Evolutionary conservation across 495 filamentous ascomycete species (phyloP).

Genomic region (Hyaloscypha variabilis): DNA sequence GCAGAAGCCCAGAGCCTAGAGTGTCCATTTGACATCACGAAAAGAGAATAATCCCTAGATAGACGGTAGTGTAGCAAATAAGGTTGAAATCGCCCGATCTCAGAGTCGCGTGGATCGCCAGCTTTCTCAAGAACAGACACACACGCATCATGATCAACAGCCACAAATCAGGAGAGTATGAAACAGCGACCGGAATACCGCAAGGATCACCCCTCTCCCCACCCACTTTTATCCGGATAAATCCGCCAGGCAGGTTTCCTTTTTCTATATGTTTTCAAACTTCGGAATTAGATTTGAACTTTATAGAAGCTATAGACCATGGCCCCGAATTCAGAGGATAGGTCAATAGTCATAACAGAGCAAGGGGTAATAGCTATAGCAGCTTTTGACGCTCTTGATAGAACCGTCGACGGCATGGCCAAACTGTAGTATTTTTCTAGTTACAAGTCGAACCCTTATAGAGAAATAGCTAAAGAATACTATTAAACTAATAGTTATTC

Average conservation of each 20-base stretch:
- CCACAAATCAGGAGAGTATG: no score
- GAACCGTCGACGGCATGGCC: constrained; percentile 15
- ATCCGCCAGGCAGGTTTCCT: constrained; percentile 21
- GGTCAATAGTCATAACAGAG: constrained; percentile 20
- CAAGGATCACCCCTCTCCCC: no score
- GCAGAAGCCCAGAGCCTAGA: no score
- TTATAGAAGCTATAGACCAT: constrained; percentile 18
- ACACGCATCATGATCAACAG: no score
- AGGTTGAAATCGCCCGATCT: no score
- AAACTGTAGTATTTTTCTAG: constrained; percentile 22
- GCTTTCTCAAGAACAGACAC: no score
- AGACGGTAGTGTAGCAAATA: no score
- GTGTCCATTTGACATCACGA: no score
- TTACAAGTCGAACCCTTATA: constrained; percentile 15
- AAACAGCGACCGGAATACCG: no score
- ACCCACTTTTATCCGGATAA: constrained; percentile 27
- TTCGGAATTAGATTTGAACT: constrained; percentile 13
- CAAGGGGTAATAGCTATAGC: constrained; percentile 13
- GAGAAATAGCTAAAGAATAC: constrained; percentile 23
- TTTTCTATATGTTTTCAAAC: constrained; percentile 21
- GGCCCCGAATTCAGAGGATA: constrained; percentile 19
- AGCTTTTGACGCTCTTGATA: constrained; percentile 15
- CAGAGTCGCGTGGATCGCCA: no score
- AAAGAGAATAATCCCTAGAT: no score
- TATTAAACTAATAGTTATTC: constrained; percentile 13